Percentiles rank a stretch among this genome's conserved stretches.
These are phyloP conservation scores for Phytophthora citrophthora DNA, from an alignment of 352 stramenopile species.

Conservation along the genomic window DNA sequence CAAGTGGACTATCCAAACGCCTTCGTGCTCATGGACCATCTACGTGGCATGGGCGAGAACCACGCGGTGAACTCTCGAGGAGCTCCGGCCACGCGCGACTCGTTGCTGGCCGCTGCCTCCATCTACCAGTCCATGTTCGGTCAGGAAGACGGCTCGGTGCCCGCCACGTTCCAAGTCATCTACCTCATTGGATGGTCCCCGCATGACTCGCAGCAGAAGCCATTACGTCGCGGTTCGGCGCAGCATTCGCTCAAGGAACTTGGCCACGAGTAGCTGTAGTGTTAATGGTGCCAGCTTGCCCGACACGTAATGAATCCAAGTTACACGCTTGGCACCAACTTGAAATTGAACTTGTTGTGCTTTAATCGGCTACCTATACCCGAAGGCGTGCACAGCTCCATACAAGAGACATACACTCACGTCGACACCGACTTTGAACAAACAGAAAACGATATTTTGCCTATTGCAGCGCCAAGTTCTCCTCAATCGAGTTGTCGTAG, in stretches of 20 bases:
- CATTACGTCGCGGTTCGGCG: slow-evolving; percentile 81
- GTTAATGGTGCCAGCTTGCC: too few species aligned
- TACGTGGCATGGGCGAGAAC: slow-evolving; percentile 90
- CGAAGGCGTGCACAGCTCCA: too few species aligned
- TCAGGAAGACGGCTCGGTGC: slow-evolving; percentile 86
- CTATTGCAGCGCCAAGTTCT: slow-evolving; percentile 1
- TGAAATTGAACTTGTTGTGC: not conserved
- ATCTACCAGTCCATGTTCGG: slow-evolving; percentile 77
- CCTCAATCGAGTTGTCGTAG: slow-evolving; percentile 39
- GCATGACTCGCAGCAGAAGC: slow-evolving; percentile 94
- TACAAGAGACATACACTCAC: too few species aligned
- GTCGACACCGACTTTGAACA: not conserved
- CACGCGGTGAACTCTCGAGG: slow-evolving; percentile 50
- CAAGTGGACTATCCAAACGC: slow-evolving; percentile 95
- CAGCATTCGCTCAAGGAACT: slow-evolving; percentile 83
- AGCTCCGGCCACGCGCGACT: slow-evolving; percentile 58
- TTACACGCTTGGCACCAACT: slow-evolving; percentile 13
- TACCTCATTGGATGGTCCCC: slow-evolving; percentile 99
- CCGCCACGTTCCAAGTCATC: slow-evolving; percentile 96
- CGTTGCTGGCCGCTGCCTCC: slow-evolving; percentile 73
- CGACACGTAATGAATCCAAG: slow-evolving; percentile 17
- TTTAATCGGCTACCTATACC: too few species aligned
- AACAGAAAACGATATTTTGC: slow-evolving; percentile 15
- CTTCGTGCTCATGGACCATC: slow-evolving; percentile 96
- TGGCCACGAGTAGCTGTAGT: slow-evolving; percentile 13